A percentile compares a stretch with the other conserved stretches of the same genome.
Conservation (phyloP, 192 early-diverging fungal genomes). For the Fimicolochytrium jonesii region DNA sequence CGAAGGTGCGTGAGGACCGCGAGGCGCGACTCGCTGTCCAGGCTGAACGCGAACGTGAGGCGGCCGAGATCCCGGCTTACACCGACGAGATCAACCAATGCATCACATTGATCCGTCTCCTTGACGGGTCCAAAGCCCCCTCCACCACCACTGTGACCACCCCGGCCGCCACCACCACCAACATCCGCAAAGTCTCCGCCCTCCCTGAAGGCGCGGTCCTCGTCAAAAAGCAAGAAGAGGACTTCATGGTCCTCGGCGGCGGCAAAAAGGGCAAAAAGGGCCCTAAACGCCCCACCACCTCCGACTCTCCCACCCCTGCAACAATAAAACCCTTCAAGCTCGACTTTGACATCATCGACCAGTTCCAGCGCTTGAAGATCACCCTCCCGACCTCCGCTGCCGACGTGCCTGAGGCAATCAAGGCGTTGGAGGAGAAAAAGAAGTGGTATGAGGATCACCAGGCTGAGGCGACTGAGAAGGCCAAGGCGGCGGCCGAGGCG, state of each 20-base stretch:
- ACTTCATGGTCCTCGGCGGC: constrained; percentile 66
- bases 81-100: constrained; percentile 79
- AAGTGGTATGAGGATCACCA: constrained; percentile 73
- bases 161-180: constrained; percentile 30
- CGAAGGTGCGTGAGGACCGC: constrained; percentile 61
- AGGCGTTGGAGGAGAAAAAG: constrained; percentile 65
- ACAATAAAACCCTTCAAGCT: constrained; percentile 59
- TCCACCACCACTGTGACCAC: constrained; percentile 38
- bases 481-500: constrained; percentile 83
- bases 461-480: constrained; percentile 71
- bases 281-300: constrained; percentile 36
- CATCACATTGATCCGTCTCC: constrained; percentile 72
- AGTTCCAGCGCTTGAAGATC: constrained; percentile 75
- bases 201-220: constrained; percentile 71
- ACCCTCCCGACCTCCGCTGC: constrained; percentile 68
- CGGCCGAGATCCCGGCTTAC: constrained; percentile 84
- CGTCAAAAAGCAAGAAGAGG: constrained; percentile 75
- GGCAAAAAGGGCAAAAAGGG: constrained; percentile 58
- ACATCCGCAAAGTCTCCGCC: constrained; percentile 54
- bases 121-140: constrained; percentile 43
- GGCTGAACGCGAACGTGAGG: constrained; percentile 75
- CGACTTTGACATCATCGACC: constrained; percentile 63
- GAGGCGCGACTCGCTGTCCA: constrained; percentile 63
- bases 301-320: constrained; percentile 28
- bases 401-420: constrained; percentile 67